Evolutionary conservation across 805 yeast species (phyloP).

Genomic region (Wickerhamia fluorescens): DNA sequence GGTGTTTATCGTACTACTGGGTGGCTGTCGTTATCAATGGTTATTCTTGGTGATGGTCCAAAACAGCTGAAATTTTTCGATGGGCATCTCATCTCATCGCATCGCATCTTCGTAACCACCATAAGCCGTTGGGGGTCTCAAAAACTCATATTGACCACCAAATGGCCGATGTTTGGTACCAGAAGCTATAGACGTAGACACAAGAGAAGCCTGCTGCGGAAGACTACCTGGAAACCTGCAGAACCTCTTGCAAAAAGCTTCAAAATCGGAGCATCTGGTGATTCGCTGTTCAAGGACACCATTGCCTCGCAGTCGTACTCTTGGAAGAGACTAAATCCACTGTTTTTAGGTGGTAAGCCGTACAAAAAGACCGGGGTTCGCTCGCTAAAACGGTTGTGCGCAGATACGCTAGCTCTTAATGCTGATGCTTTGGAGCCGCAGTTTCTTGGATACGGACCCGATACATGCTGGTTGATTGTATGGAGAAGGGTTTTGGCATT

Average conservation of each 20-base stretch:
- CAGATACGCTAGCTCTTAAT: conserved; percentile 22
- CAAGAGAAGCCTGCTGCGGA: not conserved
- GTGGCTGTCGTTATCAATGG: not conserved
- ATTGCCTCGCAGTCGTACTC: conserved; percentile 3
- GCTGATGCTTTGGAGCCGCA: too few species aligned
- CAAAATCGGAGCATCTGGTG: conserved; percentile 4
- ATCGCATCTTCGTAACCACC: conserved; percentile 3
- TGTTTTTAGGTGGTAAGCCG: conserved; percentile 11
- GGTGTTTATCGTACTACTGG: not conserved
- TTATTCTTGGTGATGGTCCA: not conserved
- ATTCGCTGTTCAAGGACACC: conserved; percentile 5
- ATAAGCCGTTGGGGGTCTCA: too few species aligned
- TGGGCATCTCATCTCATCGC: conserved; percentile 3
- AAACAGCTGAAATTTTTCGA: not conserved
- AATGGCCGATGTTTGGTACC: conserved; percentile 1
- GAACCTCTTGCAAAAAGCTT: conserved; percentile 2
- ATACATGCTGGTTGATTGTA: conserved; percentile 23
- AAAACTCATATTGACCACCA: not conserved
- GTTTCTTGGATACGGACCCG: too few species aligned
- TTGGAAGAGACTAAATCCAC: conserved; percentile 11
- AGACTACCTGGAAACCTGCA: conserved; percentile 1
- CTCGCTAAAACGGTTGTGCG: conserved; percentile 19
- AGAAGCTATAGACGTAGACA: conserved; percentile 1
- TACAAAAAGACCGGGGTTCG: conserved; percentile 4
- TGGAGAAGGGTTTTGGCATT: conserved; percentile 23